Evolutionary conservation across 2,329 filamentous ascomycete genomes (phyloP).

Genomic region (Fusarium sp.): DNA sequence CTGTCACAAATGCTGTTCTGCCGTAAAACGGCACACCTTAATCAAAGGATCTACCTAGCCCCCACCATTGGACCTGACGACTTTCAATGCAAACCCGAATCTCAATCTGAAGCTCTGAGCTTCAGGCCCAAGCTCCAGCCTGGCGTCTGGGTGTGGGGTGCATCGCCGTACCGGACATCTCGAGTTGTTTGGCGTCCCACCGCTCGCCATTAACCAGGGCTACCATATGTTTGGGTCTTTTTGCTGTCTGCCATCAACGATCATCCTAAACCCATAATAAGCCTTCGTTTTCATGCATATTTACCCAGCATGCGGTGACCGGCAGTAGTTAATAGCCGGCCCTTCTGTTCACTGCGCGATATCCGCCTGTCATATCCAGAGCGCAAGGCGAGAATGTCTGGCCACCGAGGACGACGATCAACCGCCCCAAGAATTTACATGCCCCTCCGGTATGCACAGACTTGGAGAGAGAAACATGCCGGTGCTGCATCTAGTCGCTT

Average conservation of each 20-base stretch:
- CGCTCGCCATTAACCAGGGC: conserved; percentile 22
- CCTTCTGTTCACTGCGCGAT: conserved; percentile 3
- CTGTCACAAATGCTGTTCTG: conserved; percentile 16
- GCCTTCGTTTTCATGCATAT: background rate
- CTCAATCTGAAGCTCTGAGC: conserved; percentile 30
- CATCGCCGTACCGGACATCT: conserved; percentile 19
- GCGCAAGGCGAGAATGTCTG: conserved; percentile 9
- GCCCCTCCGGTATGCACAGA: conserved; percentile 12
- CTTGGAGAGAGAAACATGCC: conserved; percentile 15
- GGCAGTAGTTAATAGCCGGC: conserved; percentile 2
- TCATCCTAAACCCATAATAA: background rate
- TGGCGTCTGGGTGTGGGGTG: conserved; percentile 39
- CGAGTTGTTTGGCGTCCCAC: conserved; percentile 22
- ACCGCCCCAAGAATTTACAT: conserved; percentile 30
- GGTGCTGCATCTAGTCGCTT: conserved; percentile 23
- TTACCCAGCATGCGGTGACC: conserved; percentile 4
- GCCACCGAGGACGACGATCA: conserved; percentile 9
- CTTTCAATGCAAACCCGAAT: conserved; percentile 30
- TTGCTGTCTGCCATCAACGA: conserved; percentile 5
- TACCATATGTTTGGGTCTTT: conserved; percentile 12
- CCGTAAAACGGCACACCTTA: conserved; percentile 20
- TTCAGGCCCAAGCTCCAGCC: conserved; percentile 33
- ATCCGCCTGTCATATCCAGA: background rate
- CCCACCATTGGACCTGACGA: conserved; percentile 29
- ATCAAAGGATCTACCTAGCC: conserved; percentile 25